Base-by-base conservation (phyloP, 345 rosid species). In the Salix dunnii region DNA sequence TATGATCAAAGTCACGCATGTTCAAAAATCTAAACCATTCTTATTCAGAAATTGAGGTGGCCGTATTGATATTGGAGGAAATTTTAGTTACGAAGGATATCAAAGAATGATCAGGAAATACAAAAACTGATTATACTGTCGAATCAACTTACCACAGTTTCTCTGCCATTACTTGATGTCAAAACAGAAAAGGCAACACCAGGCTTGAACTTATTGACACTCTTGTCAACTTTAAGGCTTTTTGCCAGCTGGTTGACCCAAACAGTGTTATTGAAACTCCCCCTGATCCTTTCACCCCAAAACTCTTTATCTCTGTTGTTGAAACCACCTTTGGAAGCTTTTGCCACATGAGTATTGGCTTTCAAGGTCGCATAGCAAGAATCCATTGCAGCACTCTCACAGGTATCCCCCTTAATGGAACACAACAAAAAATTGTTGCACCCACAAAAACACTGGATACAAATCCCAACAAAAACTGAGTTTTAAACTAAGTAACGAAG, bases 111-210 rank as follows among this genome's bases (percentile, higher is more conserved):
- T 14, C 35, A 20, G 30, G 35, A 20, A 53, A 25, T 48, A 5
- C 36, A 65, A 38, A 74, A 72, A 53, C 10, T 9, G 25, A 76
- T 60, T 65, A 31, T 18, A 55, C 35, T 63, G 25, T 5, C 28
- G 49, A 27, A 20, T 71, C 49, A 72, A 76, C 89, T 76, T 77
- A 90, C 99, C 90, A 89, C 72, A 60, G 91, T 64, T 67, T 88
- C 97, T 70, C 77, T 81, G 70, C 88, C 82, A 75, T 77, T 86
- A 58, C 84, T 77, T 55, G 99, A 90, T 71, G 97, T 93, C 62
- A 92, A 83, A 80, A 95, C 76, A 9, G 97, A 87, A 68, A 27
- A 84, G 78, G 88, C 87, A 80, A 83, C 84, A 67, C 94, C 90
- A 2, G 91, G 89, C 46, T 76, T 89, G 78, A 73, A 23, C 78